Evolutionary conservation across 2,329 filamentous ascomycete genomes (phyloP).

Genomic region (Botrytis cinerea): DNA sequence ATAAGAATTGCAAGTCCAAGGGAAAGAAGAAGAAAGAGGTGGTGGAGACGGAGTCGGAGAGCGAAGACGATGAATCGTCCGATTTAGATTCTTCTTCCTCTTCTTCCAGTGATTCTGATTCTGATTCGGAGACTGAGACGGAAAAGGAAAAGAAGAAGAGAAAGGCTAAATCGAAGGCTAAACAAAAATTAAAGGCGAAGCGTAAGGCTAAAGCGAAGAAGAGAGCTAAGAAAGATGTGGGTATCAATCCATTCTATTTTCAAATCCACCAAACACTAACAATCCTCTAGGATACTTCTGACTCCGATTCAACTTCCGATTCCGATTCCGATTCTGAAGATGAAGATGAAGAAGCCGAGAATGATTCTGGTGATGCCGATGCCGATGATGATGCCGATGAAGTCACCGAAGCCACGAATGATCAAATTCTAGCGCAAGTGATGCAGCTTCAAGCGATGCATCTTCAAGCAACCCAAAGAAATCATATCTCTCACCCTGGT

Average conservation of each 20-base stretch:
- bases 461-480: conserved; percentile 30
- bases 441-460: conserved; percentile 35
- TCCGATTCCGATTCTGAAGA: conserved; percentile 38
- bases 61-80: conserved; percentile 16
- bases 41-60: conserved; percentile 24
- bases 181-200: conserved; percentile 41
- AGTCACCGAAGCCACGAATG: conserved; percentile 25
- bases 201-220: conserved; percentile 46
- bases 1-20: conserved; percentile 21
- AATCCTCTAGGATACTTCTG: conserved; percentile 33
- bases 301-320: conserved; percentile 40
- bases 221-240: conserved; percentile 42
- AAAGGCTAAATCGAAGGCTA: conserved; percentile 44
- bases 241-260: conserved; percentile 16
- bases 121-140: conserved; percentile 35
- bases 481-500: conserved; percentile 25
- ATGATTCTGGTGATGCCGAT: conserved; percentile 23
- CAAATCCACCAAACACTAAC: conserved; percentile 25
- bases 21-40: conserved; percentile 25
- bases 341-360: conserved; percentile 25
- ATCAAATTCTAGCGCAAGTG: conserved; percentile 34
- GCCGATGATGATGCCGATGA: conserved; percentile 26
- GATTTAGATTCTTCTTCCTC: conserved; percentile 9
- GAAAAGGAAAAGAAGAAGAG: conserved; percentile 42
- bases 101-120: conserved; percentile 31